Evolutionary conservation across 2,329 filamentous ascomycete genomes (phyloP).

Genomic region (Helicocarpus griseus): DNA sequence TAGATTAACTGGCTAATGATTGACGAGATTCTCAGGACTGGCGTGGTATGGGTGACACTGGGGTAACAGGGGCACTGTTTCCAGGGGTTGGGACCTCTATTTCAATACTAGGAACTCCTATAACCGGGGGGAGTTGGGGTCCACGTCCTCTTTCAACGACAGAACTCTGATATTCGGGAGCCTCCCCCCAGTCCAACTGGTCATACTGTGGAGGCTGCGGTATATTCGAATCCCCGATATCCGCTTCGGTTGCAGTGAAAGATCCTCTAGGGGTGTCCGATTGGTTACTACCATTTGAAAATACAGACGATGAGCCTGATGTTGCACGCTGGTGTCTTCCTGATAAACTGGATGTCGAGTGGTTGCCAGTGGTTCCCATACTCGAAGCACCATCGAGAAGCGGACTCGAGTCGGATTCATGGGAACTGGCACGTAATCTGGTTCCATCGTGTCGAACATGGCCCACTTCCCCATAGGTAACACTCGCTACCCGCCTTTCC

Average conservation of each 20-base stretch:
- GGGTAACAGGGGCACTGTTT: conserved; percentile 14
- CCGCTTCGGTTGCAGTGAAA: conserved; percentile 18
- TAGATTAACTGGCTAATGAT: background rate
- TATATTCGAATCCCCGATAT: conserved; percentile 25
- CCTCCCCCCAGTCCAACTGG: conserved; percentile 33
- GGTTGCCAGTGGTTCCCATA: conserved; percentile 22
- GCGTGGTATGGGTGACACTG: conserved; percentile 7
- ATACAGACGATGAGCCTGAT: conserved; percentile 26
- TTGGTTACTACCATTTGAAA: conserved; percentile 21
- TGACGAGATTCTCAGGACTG: background rate
- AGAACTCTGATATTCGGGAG: conserved; percentile 30
- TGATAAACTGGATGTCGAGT: conserved; percentile 15
- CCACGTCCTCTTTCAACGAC: conserved; percentile 11
- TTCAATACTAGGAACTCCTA: conserved; percentile 17
- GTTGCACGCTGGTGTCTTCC: conserved; percentile 22
- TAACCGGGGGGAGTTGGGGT: conserved; percentile 10
- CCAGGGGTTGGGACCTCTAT: conserved; percentile 16
- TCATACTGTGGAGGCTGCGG: conserved; percentile 36
- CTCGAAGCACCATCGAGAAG: conserved; percentile 31
- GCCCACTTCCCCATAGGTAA: conserved; percentile 39
- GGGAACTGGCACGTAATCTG: conserved; percentile 37
- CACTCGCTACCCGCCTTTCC: conserved; percentile 37
- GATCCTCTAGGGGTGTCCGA: conserved; percentile 14
- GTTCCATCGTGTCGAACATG: conserved; percentile 41
- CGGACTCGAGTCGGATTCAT: conserved; percentile 39